These are phyloP conservation scores for Tuber calosporum DNA, from an alignment of 495 filamentous ascomycete genomes.

Conservation along the genomic window DNA sequence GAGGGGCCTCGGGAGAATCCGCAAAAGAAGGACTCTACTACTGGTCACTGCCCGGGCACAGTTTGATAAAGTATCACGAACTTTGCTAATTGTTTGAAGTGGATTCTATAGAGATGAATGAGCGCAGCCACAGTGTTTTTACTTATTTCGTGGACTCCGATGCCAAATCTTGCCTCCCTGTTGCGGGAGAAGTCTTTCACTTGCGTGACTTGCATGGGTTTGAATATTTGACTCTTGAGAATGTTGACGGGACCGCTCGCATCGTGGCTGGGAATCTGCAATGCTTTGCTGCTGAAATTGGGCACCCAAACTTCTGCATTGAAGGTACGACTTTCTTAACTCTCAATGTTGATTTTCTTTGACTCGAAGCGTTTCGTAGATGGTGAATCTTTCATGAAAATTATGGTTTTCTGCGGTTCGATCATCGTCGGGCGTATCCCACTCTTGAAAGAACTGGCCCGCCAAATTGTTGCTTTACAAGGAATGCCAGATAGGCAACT, in stretches of 20 bases:
- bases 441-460: slow-evolving; percentile 20
- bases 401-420: slow-evolving; percentile 22
- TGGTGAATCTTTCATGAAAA: slow-evolving; percentile 14
- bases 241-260: slow-evolving; percentile 16
- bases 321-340: slow-evolving; percentile 14
- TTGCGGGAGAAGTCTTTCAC: slow-evolving; percentile 22
- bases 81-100: neutral
- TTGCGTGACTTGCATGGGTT: slow-evolving; percentile 18
- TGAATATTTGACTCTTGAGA: slow-evolving; percentile 29
- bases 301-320: slow-evolving; percentile 15
- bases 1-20: neutral
- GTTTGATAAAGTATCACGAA: neutral
- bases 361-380: neutral
- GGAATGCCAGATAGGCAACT: slow-evolving; percentile 25
- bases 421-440: slow-evolving; percentile 23
- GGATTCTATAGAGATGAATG: neutral
- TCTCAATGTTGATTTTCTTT: neutral
- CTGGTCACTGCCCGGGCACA: neutral
- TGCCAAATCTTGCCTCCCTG: slow-evolving; percentile 14
- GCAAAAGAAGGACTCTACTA: neutral
- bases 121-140: slow-evolving; percentile 9
- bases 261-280: slow-evolving; percentile 26
- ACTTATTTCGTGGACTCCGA: slow-evolving; percentile 13
- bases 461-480: slow-evolving; percentile 18
- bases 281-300: slow-evolving; percentile 25